These are phyloP conservation scores for Penicillium herquei DNA, from an alignment of 495 filamentous ascomycete genomes.

Conservation along the genomic window DNA sequence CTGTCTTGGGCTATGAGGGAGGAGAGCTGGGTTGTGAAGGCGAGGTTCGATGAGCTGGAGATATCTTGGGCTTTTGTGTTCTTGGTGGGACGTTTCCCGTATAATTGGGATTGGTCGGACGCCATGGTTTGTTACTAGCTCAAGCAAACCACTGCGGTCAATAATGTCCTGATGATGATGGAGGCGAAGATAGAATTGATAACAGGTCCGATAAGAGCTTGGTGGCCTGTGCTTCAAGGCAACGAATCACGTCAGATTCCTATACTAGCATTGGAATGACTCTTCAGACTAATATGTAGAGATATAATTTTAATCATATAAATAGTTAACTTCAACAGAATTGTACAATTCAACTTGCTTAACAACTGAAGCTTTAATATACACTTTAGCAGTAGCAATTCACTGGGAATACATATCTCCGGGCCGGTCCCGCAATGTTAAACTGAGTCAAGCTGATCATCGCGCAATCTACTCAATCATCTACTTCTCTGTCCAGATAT, in stretches of 20 bases:
- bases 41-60: slow-evolving; percentile 68
- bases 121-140: slow-evolving; percentile 8
- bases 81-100: slow-evolving; percentile 65
- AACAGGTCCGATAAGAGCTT: not conserved
- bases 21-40: slow-evolving; percentile 75
- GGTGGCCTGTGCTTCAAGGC: not conserved
- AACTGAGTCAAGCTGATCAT: slow-evolving; percentile 1
- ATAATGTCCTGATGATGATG: too few relatives aligned
- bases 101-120: slow-evolving; percentile 51
- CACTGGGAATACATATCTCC: not conserved
- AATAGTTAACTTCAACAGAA: too few relatives aligned
- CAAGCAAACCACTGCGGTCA: not conserved
- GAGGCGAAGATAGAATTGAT: not conserved
- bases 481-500: not conserved
- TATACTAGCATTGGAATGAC: too few relatives aligned
- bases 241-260: too few relatives aligned
- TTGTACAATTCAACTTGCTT: too few relatives aligned
- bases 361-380: too few relatives aligned
- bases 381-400: too few relatives aligned
- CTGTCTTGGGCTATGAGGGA: slow-evolving; percentile 61
- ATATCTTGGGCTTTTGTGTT: slow-evolving; percentile 52
- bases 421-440: not conserved
- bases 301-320: too few relatives aligned
- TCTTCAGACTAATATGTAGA: too few relatives aligned
- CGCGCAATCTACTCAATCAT: slow-evolving; percentile 1